Base-by-base conservation (phyloP, 768 basidiomycete species). In the Agrocybe praecox region DNA sequence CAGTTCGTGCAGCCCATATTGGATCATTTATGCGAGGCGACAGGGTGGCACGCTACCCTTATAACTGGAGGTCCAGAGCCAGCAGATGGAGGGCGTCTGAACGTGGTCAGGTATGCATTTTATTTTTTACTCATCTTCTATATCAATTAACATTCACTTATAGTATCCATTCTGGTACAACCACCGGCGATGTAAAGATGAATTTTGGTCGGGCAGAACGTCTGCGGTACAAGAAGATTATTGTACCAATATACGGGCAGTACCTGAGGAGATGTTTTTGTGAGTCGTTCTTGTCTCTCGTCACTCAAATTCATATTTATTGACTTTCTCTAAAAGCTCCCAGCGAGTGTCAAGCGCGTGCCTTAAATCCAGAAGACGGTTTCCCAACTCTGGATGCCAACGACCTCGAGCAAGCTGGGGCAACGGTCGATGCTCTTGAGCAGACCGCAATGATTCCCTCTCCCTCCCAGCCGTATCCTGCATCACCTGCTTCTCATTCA, bases 121-220 rank as follows among this genome's bases (percentile, higher is more conserved):
- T 40, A 2, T 14, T 6, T n/a, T 26, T 8, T 40, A 14, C 21
- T 48, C 21, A n/a, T 34, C 46, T 54, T 21, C 4, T 26, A 7
- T 34, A 17, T 55, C 23, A 11, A 11, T 18, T 3, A 18, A 26
- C 12, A 18, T 42, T 48, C 8, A 18, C 26, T 14, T 49, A 33
- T n/a, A 56, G 55, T 17, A 10, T 56, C 2, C 55, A 56, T 36
- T 56, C 49, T 12, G 55, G 55, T 10, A 42, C 46, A 24, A 55
- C 22, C 1, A 14, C 53, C 0, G 46, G 53, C 6, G 46, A 55
- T 48, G 17, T 49, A 10, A 40, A 48, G n/a, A 55, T 55, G 53
- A 55, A 55, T 17, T 55, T 55, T 42, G 53, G 53, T 14, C 3
- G 40, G 6, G 53, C 53, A 7, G 53, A 55, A 22, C 46, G 34